Percentiles rank a stretch among this genome's conserved stretches.
Evolutionary conservation across 1,284 basidiomycete genomes (phyloP).

Genomic region (Takashimella koratensis): DNA sequence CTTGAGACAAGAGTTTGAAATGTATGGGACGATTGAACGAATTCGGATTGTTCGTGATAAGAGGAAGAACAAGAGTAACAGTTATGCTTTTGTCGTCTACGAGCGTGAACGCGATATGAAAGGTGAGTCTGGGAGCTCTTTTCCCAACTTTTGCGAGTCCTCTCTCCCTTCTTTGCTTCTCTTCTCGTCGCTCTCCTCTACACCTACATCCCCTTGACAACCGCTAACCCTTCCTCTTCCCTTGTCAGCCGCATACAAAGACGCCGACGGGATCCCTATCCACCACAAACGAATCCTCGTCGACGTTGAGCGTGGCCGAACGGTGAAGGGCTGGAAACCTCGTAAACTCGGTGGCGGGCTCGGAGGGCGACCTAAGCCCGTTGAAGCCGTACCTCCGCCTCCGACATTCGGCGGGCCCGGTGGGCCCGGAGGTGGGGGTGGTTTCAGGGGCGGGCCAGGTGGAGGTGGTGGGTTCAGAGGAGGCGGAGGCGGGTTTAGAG

Average conservation of each 20-base stretch:
- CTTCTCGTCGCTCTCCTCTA: neutral
- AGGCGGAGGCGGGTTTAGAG: slow-evolving; percentile 19
- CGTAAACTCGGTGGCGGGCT: slow-evolving; percentile 90
- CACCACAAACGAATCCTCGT: slow-evolving; percentile 93
- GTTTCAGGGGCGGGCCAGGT: slow-evolving; percentile 12
- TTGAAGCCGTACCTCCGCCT: slow-evolving; percentile 50
- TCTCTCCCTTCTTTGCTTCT: neutral
- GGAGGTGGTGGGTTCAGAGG: slow-evolving; percentile 17
- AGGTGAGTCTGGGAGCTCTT: slow-evolving; percentile 55
- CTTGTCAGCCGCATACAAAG: slow-evolving; percentile 95
- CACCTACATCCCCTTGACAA: too few relatives aligned
- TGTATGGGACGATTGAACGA: slow-evolving; percentile 88
- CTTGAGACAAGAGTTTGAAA: slow-evolving; percentile 88
- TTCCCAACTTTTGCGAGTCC: neutral
- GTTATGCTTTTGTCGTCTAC: slow-evolving; percentile 96
- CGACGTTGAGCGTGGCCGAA: slow-evolving; percentile 95
- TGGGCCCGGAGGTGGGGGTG: slow-evolving; percentile 31
- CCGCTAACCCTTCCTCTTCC: too few relatives aligned
- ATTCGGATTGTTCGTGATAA: slow-evolving; percentile 86
- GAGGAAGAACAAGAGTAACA: slow-evolving; percentile 78
- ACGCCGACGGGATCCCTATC: slow-evolving; percentile 95
- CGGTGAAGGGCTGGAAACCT: slow-evolving; percentile 98
- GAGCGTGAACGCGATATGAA: slow-evolving; percentile 99
- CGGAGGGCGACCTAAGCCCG: slow-evolving; percentile 87
- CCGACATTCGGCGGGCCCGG: slow-evolving; percentile 16